Conservation (phyloP, 306 rosid genomes). For the Begonia masoniana region DNA sequence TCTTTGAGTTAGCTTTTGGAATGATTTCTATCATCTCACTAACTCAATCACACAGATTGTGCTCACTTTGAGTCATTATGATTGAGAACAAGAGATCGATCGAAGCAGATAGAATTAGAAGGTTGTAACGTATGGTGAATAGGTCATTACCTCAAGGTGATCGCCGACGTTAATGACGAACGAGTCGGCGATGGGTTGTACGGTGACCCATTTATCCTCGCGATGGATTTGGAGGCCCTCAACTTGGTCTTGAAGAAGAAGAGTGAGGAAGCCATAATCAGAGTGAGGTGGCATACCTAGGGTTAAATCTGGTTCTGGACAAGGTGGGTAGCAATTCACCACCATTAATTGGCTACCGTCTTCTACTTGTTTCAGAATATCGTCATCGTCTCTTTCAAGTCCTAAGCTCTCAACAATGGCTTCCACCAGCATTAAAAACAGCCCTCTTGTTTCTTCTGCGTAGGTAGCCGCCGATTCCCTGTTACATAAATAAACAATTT, state of each 20-base stretch:
- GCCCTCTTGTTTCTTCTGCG: slow-evolving; percentile 41
- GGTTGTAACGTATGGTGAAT: no score
- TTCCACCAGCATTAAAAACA: slow-evolving; percentile 44
- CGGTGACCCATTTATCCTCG: slow-evolving; percentile 11
- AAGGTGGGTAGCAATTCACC: slow-evolving; percentile 25
- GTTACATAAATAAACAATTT: neutral
- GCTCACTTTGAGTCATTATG: no score
- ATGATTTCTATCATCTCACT: no score
- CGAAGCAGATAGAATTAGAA: no score
- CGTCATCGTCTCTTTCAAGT: neutral
- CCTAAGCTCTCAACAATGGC: slow-evolving; percentile 49
- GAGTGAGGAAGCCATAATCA: slow-evolving; percentile 22
- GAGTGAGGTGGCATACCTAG: slow-evolving; percentile 21
- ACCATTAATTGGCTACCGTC: slow-evolving; percentile 76
- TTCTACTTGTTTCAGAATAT: slow-evolving; percentile 25
- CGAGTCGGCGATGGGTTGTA: slow-evolving; percentile 8
- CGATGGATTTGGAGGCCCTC: slow-evolving; percentile 18
- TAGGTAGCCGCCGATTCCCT: slow-evolving; percentile 53
- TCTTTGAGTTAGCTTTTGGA: no score
- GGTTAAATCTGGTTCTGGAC: slow-evolving; percentile 24
- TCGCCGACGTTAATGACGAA: slow-evolving; percentile 22
- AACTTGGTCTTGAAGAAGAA: slow-evolving; percentile 20
- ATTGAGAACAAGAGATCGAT: no score
- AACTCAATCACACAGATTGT: no score
- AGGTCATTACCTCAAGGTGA: slow-evolving; percentile 51